Evolutionary conservation across 2,329 filamentous ascomycete species (phyloP), one percentile per base, ranked within the genome.

Genomic region (Penicillium hordei): DNA sequence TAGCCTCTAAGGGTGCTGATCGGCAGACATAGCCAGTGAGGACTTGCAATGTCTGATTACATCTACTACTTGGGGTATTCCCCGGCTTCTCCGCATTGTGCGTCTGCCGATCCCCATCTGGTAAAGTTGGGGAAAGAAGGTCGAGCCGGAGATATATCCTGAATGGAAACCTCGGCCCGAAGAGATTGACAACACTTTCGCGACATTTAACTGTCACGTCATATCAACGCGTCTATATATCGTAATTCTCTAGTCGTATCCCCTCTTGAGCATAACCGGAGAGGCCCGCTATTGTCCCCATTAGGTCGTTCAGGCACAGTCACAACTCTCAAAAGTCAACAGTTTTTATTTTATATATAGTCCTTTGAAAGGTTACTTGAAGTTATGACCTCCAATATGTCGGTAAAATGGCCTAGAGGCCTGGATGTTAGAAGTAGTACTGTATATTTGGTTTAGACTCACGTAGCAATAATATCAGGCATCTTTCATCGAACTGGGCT

Each of bases 401-500:
- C 2, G 3, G 17, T n/a, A 31, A 6, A 10, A 25, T n/a, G n/a
- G n/a, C n/a, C n/a, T n/a, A n/a, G n/a, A 36, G n/a, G n/a, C 12
- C 10, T 21, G 38, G 2, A 38, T 12, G 31, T 33, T 1, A 5
- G 5, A 13, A 5, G 31, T 33, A 33, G 3, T 2, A 4, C 5
- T 17, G 15, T 15, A 34, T 3, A 33, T 17, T 8, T 17, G 15
- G 3, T 17, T 4, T 17, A 34, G 33, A 4, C 6, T 34, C 8
- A 34, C 17, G 3, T n/a, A 9, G 34, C 17, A n/a, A n/a, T 36
- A 36, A 36, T 9, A n/a, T 3, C 1, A 7, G 0, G 15, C 33
- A 2, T 7, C 5, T 17, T 39, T 8, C 52, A 66, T 56, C 52
- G 0, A 63, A 55, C 7, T 60, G 66, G 66, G 66, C 66, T 68